Percentiles rank a stretch among this genome's conserved stretches.
Evolutionary conservation across 108 stramenopile species (phyloP).

Genomic region (Discostella pseudostelligera): DNA sequence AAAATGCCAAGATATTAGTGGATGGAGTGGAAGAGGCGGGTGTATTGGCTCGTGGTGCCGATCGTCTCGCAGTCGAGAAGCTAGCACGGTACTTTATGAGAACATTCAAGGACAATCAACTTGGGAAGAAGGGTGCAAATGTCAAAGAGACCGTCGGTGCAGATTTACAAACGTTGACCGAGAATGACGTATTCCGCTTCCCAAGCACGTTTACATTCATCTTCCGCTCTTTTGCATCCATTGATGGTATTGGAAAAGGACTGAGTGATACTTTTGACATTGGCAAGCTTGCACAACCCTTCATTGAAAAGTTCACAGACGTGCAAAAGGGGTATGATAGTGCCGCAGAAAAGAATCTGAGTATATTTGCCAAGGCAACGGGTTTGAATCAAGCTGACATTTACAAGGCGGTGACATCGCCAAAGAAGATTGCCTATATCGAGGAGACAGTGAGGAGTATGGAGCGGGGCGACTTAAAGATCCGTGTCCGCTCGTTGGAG

Average conservation of each 20-base stretch:
- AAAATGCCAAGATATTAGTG: conserved; percentile 87
- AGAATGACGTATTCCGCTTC: conserved; percentile 89
- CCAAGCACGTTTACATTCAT: conserved; percentile 97
- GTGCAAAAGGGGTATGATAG: conserved; percentile 64
- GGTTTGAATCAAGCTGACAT: conserved; percentile 81
- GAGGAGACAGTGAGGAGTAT: conserved; percentile 87
- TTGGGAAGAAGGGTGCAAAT: conserved; percentile 78
- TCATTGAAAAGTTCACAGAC: conserved; percentile 89
- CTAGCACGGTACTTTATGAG: conserved; percentile 93
- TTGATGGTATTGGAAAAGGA: conserved; percentile 97
- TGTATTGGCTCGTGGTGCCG: conserved; percentile 86
- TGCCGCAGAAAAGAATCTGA: conserved; percentile 69
- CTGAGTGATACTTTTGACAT: conserved; percentile 87
- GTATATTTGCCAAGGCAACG: conserved; percentile 77
- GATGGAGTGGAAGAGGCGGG: conserved; percentile 97
- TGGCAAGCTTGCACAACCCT: conserved; percentile 92
- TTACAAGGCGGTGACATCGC: conserved; percentile 70
- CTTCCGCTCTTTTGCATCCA: conserved; percentile 94
- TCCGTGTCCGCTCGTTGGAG: conserved; percentile 90
- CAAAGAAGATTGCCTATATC: conserved; percentile 87
- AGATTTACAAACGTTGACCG: conserved; percentile 83
- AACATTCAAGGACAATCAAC: conserved; percentile 88
- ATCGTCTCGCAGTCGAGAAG: conserved; percentile 93
- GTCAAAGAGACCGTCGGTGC: conserved; percentile 83
- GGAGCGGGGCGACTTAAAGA: conserved; percentile 87